Evolutionary conservation across 352 stramenopile species (phyloP).

Genomic region (Globisporangium spiculum): DNA sequence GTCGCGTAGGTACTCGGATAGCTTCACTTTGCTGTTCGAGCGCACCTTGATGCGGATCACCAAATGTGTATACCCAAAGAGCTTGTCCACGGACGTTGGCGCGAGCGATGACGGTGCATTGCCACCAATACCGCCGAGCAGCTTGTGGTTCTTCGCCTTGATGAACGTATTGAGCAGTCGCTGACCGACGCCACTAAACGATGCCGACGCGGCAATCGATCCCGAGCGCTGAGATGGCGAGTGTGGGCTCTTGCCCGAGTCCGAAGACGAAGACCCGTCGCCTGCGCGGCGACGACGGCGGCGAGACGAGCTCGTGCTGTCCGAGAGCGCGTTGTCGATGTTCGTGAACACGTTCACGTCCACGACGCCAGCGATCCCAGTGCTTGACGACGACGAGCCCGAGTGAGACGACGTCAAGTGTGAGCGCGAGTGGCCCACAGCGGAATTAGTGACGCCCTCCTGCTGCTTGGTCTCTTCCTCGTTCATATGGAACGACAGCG

Average conservation of each 20-base stretch:
- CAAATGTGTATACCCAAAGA: conserved; percentile 67
- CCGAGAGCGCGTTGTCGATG: conserved; percentile 63
- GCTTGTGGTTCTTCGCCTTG: conserved; percentile 54
- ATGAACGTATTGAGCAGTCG: conserved; percentile 69
- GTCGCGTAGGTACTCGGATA: conserved; percentile 45
- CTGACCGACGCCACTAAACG: conserved; percentile 65
- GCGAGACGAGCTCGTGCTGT: conserved; percentile 27
- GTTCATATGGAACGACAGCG: conserved; percentile 61
- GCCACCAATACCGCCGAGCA: conserved; percentile 41
- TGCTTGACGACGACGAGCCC: conserved; percentile 28
- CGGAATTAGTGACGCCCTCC: not conserved
- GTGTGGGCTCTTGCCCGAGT: conserved; percentile 18
- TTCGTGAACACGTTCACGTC: conserved; percentile 81
- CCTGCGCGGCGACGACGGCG: conserved; percentile 22
- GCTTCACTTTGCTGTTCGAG: conserved; percentile 62
- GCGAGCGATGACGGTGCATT: conserved; percentile 37
- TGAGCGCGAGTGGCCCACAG: not conserved
- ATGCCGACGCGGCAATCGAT: conserved; percentile 36
- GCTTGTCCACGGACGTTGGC: conserved; percentile 38
- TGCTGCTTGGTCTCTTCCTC: conserved; percentile 74
- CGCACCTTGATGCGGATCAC: conserved; percentile 85
- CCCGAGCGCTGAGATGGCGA: conserved; percentile 4
- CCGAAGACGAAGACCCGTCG: conserved; percentile 8
- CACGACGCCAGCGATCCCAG: conserved; percentile 66
- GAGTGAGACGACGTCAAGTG: conserved; percentile 19